These are phyloP conservation scores for Penicillium daleae DNA, from an alignment of 495 filamentous ascomycete species.

Conservation along the genomic window DNA sequence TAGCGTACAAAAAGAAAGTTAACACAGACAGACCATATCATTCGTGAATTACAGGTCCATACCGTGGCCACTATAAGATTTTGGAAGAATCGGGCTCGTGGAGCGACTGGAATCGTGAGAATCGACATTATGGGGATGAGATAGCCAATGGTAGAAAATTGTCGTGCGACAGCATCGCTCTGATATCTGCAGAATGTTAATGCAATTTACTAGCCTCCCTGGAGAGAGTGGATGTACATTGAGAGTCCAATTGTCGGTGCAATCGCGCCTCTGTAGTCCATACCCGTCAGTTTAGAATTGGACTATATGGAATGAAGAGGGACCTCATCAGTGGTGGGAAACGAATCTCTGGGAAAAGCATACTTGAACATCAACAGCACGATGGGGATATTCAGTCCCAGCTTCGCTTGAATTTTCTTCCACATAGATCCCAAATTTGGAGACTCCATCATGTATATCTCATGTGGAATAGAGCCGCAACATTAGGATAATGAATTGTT, in stretches of 20 bases:
- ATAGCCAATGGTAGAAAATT: slow-evolving; percentile 17
- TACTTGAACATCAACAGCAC: slow-evolving; percentile 14
- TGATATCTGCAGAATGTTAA: slow-evolving; percentile 12
- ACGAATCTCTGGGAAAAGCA: neutral
- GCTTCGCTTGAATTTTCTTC: slow-evolving; percentile 4
- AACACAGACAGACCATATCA: too few relatives aligned
- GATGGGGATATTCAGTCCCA: slow-evolving; percentile 5
- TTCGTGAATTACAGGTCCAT: neutral
- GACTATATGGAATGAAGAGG: slow-evolving; percentile 24
- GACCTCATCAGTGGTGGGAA: slow-evolving; percentile 20
- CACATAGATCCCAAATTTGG: too few relatives aligned
- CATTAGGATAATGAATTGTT: too few relatives aligned
- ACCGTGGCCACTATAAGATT: slow-evolving; percentile 10
- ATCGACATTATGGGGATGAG: slow-evolving; percentile 17
- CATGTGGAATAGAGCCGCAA: too few relatives aligned
- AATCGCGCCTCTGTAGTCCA: slow-evolving; percentile 9
- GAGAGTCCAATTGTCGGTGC: slow-evolving; percentile 11
- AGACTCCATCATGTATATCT: too few relatives aligned
- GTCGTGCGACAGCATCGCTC: slow-evolving; percentile 1
- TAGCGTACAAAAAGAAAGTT: too few relatives aligned
- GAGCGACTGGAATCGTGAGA: slow-evolving; percentile 7
- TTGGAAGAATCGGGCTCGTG: slow-evolving; percentile 14
- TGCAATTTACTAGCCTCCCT: neutral
- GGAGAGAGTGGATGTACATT: slow-evolving; percentile 10
- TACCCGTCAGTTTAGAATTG: neutral